A percentile compares a stretch with the other conserved stretches of the same genome.
Conservation (phyloP, 352 stramenopile species). For the Ophiocytium majus region DNA sequence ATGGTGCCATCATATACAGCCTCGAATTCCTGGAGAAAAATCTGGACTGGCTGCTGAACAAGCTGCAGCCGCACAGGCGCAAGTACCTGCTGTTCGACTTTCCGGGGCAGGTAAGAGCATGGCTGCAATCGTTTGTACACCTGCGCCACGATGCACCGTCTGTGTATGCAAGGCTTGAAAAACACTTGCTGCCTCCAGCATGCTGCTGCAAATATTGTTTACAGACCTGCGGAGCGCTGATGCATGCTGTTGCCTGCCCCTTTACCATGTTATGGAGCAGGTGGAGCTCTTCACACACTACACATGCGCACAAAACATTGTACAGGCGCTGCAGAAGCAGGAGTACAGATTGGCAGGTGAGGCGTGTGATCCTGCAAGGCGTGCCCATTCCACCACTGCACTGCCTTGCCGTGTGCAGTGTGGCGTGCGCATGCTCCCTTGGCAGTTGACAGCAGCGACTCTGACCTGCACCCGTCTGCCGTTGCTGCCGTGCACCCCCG, state of each 20-base stretch:
- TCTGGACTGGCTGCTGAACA: conserved; percentile 89
- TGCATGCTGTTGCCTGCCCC: not conserved
- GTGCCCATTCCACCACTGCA: too few relatives aligned
- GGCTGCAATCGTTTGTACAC: too few relatives aligned
- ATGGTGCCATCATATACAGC: conserved; percentile 96
- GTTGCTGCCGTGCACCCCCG: not conserved
- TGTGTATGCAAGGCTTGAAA: too few relatives aligned
- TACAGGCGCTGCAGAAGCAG: conserved; percentile 60
- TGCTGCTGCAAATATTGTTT: too few relatives aligned
- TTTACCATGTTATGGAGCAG: too few relatives aligned
- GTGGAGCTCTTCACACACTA: conserved; percentile 75
- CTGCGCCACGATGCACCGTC: too few relatives aligned
- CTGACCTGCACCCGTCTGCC: too few relatives aligned
- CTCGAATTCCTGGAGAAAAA: conserved; percentile 95
- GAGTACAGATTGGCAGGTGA: conserved; percentile 41
- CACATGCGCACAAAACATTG: conserved; percentile 62
- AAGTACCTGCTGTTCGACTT: conserved; percentile 99
- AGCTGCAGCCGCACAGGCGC: conserved; percentile 80
- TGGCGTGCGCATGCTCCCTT: too few relatives aligned
- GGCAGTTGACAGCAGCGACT: too few relatives aligned
- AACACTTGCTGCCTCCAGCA: too few relatives aligned
- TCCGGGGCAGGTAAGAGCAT: conserved; percentile 73
- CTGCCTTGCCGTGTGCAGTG: too few relatives aligned
- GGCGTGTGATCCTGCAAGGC: too few relatives aligned
- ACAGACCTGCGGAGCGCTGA: not conserved